Evolutionary conservation across 805 yeast genomes (phyloP), one percentile per base, ranked within the genome.

Genomic region (Lachancea lanzarotensis): DNA sequence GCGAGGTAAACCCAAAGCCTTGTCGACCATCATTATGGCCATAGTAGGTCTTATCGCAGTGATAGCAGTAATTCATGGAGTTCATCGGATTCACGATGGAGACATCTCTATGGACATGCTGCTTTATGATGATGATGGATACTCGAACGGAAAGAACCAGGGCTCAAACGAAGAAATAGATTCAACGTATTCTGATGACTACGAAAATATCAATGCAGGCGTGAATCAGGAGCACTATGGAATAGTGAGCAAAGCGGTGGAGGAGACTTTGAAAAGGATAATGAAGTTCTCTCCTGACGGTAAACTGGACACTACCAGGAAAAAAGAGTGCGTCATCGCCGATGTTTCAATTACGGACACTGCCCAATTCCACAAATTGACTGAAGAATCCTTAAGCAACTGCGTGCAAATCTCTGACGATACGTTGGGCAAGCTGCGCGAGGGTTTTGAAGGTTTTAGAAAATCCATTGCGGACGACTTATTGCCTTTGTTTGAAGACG

Each of bases 231-330:
- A 13, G 11, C 13, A 32, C 7, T 13, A 13, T 9, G 35, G 17
- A 13, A 32, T 17, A 4, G 19, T 32, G 19, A 9, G 19, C 19
- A 42, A 39, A 8, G 58, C 60, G 26, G 59, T 55, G 39, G 46
- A 46, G 8, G 50, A 51, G n/a, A 54, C 59, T 11, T 53, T 61
- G 43, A 52, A 52, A 33, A 38, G 46, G 34, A 36, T 62, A 17
- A 50, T 46, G 19, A 45, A 51, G 26, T 48, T 47, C 42, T 56
- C 66, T 2, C 62, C 63, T 11, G 40, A 38, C 15, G 65, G 65
- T 2, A 52, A 51, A 35, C 43, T 56, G 7, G 52, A 48, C 25
- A 52, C 52, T 32, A 43, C 26, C 39, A 47, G 17, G 43, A 38
- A 11, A 53, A 62, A 48, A 38, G 47, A 22, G 27, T 62, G 40